Base-by-base conservation (phyloP, 768 basidiomycete species). In the Lactarius tabidus region DNA sequence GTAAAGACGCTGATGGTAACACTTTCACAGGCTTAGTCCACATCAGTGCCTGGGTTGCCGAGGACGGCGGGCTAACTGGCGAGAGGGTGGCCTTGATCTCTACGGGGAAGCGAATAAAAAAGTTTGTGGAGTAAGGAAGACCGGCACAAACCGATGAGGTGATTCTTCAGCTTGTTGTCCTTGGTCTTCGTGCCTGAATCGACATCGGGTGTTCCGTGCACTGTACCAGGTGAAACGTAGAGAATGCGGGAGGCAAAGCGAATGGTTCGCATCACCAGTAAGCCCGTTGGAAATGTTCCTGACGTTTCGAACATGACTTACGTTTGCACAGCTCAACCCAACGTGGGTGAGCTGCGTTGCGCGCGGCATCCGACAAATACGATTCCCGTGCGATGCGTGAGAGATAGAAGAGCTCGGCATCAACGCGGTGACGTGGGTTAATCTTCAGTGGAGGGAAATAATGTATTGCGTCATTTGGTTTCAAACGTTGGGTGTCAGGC, bases 381-480 rank as follows among this genome's bases (percentile, higher is more conserved):
- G 79, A 80, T 45, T 82, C 74, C 54, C 80, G 82, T 59, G 79
- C 78, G 67, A 92, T 77, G 67, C 81, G 79, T 14, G 90, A 88
- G 57, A 94, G 79, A 75, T 94, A 96, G 72, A 90, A 90, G 29
- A 92, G 73, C 75, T 96, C 93, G 57, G 86, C 84, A 71, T 95
- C 93, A n/a, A 76, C 78, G 45, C 93, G 82, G 73, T 94, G 91
- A 68, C 81, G 85, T 10, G 73, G 68, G 10, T 87, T 83, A 53
- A 95, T 84, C 91, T 94, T 68, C 66, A 57, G 56, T 43, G 38
- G 26, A 38, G 29, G 35, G 26, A 10, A 38, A 26, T 26, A 53
- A 29, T 59, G 23, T 51, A 28, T 63, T 58, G 55, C 17, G 33
- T 4, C 12, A n/a, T 62, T 55, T 56, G 10, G 28, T 41, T 14